Evolutionary conservation across 495 filamentous ascomycete genomes (phyloP).

Genomic region (Aspergillus nanangensis): DNA sequence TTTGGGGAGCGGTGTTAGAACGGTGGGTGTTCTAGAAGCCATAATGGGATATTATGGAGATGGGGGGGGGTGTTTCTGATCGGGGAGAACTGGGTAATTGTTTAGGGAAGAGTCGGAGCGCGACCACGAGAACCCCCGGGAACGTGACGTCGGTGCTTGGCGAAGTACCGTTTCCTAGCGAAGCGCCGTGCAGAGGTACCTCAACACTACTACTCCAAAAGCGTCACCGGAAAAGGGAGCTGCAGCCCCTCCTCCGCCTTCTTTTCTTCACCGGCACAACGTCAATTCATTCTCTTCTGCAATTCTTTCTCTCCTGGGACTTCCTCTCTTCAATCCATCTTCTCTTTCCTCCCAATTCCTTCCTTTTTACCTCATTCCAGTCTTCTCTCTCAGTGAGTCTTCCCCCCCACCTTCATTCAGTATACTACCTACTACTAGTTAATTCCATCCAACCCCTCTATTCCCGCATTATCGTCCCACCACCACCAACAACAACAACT

Average conservation of each 20-base stretch:
- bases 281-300: conserved; percentile 2
- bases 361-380: conserved; percentile 14
- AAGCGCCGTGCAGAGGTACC: too few relatives aligned
- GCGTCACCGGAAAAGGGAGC: conserved; percentile 44
- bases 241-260: conserved; percentile 31
- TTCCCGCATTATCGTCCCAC: conserved; percentile 5
- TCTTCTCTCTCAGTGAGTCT: conserved; percentile 8
- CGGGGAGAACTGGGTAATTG: conserved; percentile 24
- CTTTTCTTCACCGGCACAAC: conserved; percentile 4
- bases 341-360: conserved; percentile 13
- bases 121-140: conserved; percentile 8
- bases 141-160: conserved; percentile 2
- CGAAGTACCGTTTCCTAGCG: too few relatives aligned
- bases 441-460: neutral
- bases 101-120: conserved; percentile 39
- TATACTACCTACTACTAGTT: neutral
- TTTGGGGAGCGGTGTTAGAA: conserved; percentile 34
- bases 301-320: conserved; percentile 12
- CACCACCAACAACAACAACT: too few relatives aligned
- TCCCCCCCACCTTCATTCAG: neutral
- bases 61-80: neutral
- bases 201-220: conserved; percentile 20
- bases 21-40: conserved; percentile 36
- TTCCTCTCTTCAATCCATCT: conserved; percentile 8
- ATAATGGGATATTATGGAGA: conserved; percentile 15